A percentile compares a stretch with the other conserved stretches of the same genome.
These are phyloP conservation scores for Euryodendron excelsum DNA, from an alignment of 148 eudicot genomes.

Conservation along the genomic window DNA sequence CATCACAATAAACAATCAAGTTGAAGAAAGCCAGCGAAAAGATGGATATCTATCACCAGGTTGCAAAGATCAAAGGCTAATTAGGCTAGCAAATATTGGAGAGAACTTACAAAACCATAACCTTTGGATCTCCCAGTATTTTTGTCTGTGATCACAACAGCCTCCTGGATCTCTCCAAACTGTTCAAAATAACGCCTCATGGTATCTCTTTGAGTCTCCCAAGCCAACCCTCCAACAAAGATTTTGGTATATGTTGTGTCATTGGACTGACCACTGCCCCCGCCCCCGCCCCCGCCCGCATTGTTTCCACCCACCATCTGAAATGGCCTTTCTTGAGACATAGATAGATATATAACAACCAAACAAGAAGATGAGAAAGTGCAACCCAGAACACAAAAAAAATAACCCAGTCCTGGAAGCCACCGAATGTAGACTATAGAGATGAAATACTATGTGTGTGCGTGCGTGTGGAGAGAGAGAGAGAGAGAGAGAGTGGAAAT, in stretches of 20 bases:
- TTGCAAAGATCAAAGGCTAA: background rate
- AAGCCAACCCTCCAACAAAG: conserved; percentile 41
- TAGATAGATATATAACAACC: background rate
- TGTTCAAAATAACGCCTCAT: conserved; percentile 33
- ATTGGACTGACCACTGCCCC: background rate
- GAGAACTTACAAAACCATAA: conserved; percentile 32
- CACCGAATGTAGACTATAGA: background rate
- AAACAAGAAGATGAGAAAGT: background rate
- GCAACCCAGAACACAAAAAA: conserved; percentile 3
- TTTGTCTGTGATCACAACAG: conserved; percentile 39
- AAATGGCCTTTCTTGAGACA: conserved; percentile 18
- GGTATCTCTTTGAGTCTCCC: conserved; percentile 32
- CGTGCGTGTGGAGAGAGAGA: background rate
- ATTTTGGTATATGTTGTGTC: conserved; percentile 48
- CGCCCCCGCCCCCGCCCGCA: too few relatives aligned
- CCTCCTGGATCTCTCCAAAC: conserved; percentile 38
- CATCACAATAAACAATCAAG: background rate
- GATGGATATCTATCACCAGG: too few relatives aligned
- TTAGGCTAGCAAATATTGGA: background rate
- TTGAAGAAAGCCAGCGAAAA: background rate
- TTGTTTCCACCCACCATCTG: conserved; percentile 4
- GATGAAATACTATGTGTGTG: background rate
- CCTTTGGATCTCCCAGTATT: conserved; percentile 39
- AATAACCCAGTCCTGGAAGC: background rate
- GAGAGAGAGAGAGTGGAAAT: background rate